phyloP scores from a whole-genome alignment of 768 basidiomycete species.

The Astraeus odoratus region DNA sequence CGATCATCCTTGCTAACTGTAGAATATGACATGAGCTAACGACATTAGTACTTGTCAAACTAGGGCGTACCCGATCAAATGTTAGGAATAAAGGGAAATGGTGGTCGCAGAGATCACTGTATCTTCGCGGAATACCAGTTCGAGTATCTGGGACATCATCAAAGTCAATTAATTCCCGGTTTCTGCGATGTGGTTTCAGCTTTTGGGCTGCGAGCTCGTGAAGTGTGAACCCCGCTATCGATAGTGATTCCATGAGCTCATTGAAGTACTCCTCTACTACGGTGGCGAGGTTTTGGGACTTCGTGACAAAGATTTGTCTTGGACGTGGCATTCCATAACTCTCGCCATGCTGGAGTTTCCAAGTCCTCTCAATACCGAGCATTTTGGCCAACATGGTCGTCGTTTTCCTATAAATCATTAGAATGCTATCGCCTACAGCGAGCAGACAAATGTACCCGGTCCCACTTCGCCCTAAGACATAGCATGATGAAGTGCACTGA shows the following conservation, averaged over 20 bases:
- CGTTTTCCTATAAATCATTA: slow-evolving; percentile 45
- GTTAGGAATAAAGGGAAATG: slow-evolving; percentile 71
- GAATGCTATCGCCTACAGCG: not conserved
- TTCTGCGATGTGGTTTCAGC: slow-evolving; percentile 14
- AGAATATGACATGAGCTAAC: not conserved
- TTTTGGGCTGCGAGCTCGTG: slow-evolving; percentile 35
- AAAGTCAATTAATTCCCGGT: slow-evolving; percentile 27
- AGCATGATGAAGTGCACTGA: slow-evolving; percentile 53
- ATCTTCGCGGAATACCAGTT: slow-evolving; percentile 35
- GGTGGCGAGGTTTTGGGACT: slow-evolving; percentile 54
- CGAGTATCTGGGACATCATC: slow-evolving; percentile 30
- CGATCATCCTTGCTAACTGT: slow-evolving; percentile 22
- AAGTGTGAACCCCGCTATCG: slow-evolving; percentile 27
- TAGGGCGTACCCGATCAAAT: slow-evolving; percentile 45
- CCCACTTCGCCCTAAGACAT: slow-evolving; percentile 64
- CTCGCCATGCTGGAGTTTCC: slow-evolving; percentile 26
- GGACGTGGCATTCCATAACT: slow-evolving; percentile 37
- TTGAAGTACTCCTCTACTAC: slow-evolving; percentile 65
- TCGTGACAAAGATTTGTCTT: slow-evolving; percentile 67
- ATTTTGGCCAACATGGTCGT: slow-evolving; percentile 76
- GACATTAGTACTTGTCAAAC: not conserved
- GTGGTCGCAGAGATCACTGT: slow-evolving; percentile 46
- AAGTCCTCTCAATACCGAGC: slow-evolving; percentile 57
- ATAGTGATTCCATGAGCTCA: slow-evolving; percentile 43
- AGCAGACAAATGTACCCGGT: slow-evolving; percentile 52